Evolutionary conservation across 495 filamentous ascomycete species (phyloP).

Genomic region (Penicillium cinerascens): DNA sequence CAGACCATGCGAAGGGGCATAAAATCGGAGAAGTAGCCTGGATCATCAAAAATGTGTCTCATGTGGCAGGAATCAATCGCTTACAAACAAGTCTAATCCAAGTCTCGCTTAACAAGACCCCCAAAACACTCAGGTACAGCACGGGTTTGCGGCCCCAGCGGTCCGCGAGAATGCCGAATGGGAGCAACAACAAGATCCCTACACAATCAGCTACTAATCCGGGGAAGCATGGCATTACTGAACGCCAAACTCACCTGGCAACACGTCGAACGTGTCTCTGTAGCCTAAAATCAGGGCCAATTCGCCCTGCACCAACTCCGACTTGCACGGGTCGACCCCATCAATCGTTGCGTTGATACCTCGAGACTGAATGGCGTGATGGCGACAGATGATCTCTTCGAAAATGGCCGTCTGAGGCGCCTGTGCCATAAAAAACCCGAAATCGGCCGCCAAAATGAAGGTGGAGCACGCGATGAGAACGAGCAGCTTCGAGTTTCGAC

Average conservation of each 20-base stretch:
- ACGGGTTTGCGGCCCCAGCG: conserved; percentile 47
- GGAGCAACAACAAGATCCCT: conserved; percentile 34
- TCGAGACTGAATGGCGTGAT: conserved; percentile 20
- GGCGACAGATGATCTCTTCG: conserved; percentile 39
- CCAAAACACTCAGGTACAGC: conserved; percentile 30
- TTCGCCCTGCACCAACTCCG: conserved; percentile 41
- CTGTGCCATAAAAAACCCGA: conserved; percentile 24
- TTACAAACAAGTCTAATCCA: conserved; percentile 36
- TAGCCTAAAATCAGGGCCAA: conserved; percentile 41
- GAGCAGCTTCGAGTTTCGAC: conserved; percentile 8
- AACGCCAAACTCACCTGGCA: conserved; percentile 28
- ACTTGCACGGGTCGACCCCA: conserved; percentile 30
- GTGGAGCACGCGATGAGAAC: conserved; percentile 16
- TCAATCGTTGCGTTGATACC: neutral
- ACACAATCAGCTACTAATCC: neutral
- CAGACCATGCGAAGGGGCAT: conserved; percentile 33
- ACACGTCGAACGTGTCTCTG: conserved; percentile 34
- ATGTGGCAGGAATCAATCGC: conserved; percentile 10
- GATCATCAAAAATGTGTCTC: neutral
- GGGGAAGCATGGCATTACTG: neutral
- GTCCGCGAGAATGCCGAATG: conserved; percentile 34
- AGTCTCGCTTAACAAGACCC: conserved; percentile 29
- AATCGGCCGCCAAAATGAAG: conserved; percentile 19
- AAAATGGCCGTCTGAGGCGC: conserved; percentile 38
- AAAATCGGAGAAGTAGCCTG: conserved; percentile 24